Percentiles rank a stretch among this genome's conserved stretches.
Conservation (phyloP, 495 filamentous ascomycete species). For the Thermothielavioides terrestris region DNA sequence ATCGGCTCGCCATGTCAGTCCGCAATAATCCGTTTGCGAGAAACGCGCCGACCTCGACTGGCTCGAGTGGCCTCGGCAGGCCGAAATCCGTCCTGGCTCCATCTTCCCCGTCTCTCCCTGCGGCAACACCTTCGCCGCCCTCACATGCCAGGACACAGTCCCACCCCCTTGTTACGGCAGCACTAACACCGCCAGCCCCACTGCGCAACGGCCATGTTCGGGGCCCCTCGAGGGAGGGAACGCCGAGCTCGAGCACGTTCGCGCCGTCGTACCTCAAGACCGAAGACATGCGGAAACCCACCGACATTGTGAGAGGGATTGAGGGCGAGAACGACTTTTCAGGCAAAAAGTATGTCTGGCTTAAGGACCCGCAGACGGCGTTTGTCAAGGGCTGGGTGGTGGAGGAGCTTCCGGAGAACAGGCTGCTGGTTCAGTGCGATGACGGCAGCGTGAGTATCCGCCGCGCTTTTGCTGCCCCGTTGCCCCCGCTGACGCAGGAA, state of each 20-base stretch:
- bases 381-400: slow-evolving; percentile 90
- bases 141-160: slow-evolving; percentile 37
- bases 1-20: slow-evolving; percentile 32
- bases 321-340: slow-evolving; percentile 98
- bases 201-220: slow-evolving; percentile 38
- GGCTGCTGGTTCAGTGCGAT: slow-evolving; percentile 80
- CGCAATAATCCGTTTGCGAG: slow-evolving; percentile 73
- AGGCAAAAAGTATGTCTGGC: slow-evolving; percentile 97
- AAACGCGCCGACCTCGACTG: slow-evolving; percentile 52
- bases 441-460: slow-evolving; percentile 69
- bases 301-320: slow-evolving; percentile 64
- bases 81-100: slow-evolving; percentile 67
- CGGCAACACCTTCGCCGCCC: slow-evolving; percentile 24
- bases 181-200: slow-evolving; percentile 25
- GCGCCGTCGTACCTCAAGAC: slow-evolving; percentile 91
- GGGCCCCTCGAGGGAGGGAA: slow-evolving; percentile 52
- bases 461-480: background rate
- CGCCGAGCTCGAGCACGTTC: slow-evolving; percentile 63
- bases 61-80: slow-evolving; percentile 44
- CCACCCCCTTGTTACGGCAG: slow-evolving; percentile 22
- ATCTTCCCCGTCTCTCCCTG: slow-evolving; percentile 40
- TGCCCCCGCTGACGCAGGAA: slow-evolving; percentile 21
- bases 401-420: slow-evolving; percentile 60
- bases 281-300: slow-evolving; percentile 57
- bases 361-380: slow-evolving; percentile 74